phyloP scores from a whole-genome alignment of 2,329 filamentous ascomycete genomes.

The Alternaria triticina region DNA sequence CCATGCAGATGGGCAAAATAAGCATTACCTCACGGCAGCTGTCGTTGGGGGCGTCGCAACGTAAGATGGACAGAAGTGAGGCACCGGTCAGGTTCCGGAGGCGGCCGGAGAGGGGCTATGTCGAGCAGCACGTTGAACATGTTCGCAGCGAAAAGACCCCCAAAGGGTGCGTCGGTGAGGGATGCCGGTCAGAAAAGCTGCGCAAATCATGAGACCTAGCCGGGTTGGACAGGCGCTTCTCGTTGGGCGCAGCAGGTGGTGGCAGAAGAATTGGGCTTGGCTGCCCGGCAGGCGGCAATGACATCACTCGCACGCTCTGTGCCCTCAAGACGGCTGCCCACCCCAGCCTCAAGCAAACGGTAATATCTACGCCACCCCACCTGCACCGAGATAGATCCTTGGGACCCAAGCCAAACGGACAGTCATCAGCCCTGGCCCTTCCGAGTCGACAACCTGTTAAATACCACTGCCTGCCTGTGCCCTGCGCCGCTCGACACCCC shows the following conservation, averaged over 20 bases:
- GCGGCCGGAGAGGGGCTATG: slow-evolving; percentile 10
- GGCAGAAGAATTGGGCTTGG: slow-evolving; percentile 3
- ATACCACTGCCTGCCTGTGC: slow-evolving; percentile 26
- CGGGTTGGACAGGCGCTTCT: not conserved
- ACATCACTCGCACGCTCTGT: slow-evolving; percentile 12
- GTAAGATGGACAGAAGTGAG: slow-evolving; percentile 4
- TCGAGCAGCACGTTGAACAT: slow-evolving; percentile 8
- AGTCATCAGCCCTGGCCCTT: slow-evolving; percentile 25
- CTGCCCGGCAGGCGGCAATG: slow-evolving; percentile 11
- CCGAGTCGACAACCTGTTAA: slow-evolving; percentile 18
- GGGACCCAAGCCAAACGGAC: slow-evolving; percentile 24
- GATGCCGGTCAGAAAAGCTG: slow-evolving; percentile 10
- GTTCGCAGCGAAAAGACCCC: slow-evolving; percentile 6
- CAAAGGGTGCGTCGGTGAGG: slow-evolving; percentile 7
- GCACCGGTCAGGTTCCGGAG: slow-evolving; percentile 14
- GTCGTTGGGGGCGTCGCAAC: not conserved
- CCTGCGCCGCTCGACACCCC: slow-evolving; percentile 19
- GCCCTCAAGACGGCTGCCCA: slow-evolving; percentile 13
- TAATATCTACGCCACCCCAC: slow-evolving; percentile 30
- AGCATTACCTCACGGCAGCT: not conserved
- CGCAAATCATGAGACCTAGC: slow-evolving; percentile 15
- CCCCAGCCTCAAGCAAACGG: slow-evolving; percentile 23
- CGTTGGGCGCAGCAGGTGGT: slow-evolving; percentile 17
- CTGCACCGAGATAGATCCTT: slow-evolving; percentile 13
- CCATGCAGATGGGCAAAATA: not conserved